Evolutionary conservation across 768 basidiomycete genomes (phyloP), one percentile per base, ranked within the genome.

Genomic region (Collybiopsis confluens): DNA sequence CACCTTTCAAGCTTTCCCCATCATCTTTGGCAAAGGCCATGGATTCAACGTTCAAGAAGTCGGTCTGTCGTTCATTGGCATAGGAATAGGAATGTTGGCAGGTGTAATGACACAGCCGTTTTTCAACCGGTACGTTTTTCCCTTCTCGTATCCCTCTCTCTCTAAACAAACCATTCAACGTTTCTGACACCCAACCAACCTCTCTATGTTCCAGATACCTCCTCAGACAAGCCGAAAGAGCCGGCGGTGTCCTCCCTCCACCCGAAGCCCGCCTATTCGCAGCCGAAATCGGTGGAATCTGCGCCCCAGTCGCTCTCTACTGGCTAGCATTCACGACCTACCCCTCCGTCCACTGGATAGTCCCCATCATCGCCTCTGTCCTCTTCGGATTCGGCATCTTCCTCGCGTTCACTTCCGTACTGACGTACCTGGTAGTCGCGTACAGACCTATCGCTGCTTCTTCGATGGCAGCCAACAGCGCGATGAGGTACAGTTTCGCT

Each of bases 391-490:
- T 71, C 1, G 82, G 83, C 2, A 70, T 78, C 1, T 88, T 83
- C 61, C 87, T 80, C 58, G 80, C 82, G 37, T 92, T 86, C 68
- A 83, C 83, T 1, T 79, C 80, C 7, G 81, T 81, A 2, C 88
- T 88, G 68, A 85, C 81, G 3, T 88, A 88, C 66, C 74, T 88
- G 48, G 82, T 88, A 53, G 83, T 83, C 44, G 75, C 81, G 1
- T 88, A 88, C 64, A 72, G 79, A 23, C 81, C 85, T 13, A 83
- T 85, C 62, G 79, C 76, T 7, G 84, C 85, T 1, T 84, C 82
- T 38, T 86, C 85, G 5, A 79, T 88, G 68, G 86, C 84, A 3
- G 70, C 84, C 20, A 86, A 85, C 54, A 81, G 81, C 48, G 78
- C 83, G 15, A 67, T 85, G 58, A 77, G 85, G 38, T 84, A 81